Evolutionary conservation across 2,329 filamentous ascomycete species (phyloP), one percentile per base, ranked within the genome.

Genomic region (Pseudogymnoascus verrucosus): DNA sequence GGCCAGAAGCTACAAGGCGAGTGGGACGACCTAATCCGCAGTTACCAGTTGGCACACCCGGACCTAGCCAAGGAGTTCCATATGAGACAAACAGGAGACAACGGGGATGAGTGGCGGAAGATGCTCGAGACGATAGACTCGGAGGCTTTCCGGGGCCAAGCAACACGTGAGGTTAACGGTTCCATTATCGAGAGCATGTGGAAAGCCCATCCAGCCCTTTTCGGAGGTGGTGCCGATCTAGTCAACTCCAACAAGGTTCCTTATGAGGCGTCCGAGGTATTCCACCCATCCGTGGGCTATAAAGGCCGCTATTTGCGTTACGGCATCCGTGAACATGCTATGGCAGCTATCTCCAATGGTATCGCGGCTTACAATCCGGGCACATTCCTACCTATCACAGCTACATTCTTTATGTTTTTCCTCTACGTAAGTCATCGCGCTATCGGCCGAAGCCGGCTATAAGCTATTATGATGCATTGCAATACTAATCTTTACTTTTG

Each of bases 391-490:
- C 78, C 78, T 0, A 70, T 78, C 28, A 80, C 78, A 1, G 76
- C 75, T 0, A 73, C 75, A 1, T 80, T 80, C 71, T 78, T 79
- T 69, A 80, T 80, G 77, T 80, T 80, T 67, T 79, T 79, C 65
- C 69, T 79, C 1, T 75, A 76, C 47, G 64, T 64, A 36, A 60
- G 57, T 34, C 16, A 23, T 36, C 31, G 8, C 10, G 57, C 10
- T 36, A 4, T 36, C 34, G 34, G 11, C 23, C 34, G 11, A 36
- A 36, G 34, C 34, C 34, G 11, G 8, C 34, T 14, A 36, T 36
- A 14, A 5, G 34, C 34, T 28, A 23, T 51, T 28, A 23, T 51
- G 10, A 26, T 31, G 39, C 44, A 23, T 47, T 16, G 5, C 42
- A 36, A 36, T 36, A 61, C n/a, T 65, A n/a, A 21, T 28, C 57